A percentile compares a stretch with the other conserved stretches of the same genome.
Evolutionary conservation across 306 rosid genomes (phyloP).

Genomic region (Fragaria iinumae): DNA sequence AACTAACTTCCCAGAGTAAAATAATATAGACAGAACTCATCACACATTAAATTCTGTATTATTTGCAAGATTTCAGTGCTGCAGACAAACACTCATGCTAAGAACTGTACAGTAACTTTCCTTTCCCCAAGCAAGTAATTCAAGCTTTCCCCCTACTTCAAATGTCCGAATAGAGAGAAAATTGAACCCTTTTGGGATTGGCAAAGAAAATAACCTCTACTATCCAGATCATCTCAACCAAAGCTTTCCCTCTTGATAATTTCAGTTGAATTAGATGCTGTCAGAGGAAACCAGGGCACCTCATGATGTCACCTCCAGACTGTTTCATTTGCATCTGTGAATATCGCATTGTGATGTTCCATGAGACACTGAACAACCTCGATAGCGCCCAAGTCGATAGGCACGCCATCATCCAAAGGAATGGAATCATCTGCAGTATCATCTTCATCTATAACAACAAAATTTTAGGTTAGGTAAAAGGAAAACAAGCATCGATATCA

Average conservation of each 20-base stretch:
- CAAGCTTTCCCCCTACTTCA: background rate
- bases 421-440: conserved; percentile 64
- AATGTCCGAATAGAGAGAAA: background rate
- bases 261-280: conserved; percentile 8
- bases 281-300: conserved; percentile 2
- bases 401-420: conserved; percentile 87
- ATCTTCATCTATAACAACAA: conserved; percentile 55
- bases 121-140: background rate
- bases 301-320: conserved; percentile 65
- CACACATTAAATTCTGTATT: background rate
- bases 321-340: conserved; percentile 95
- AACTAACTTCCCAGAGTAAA: background rate
- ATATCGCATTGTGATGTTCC: conserved; percentile 88
- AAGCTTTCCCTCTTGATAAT: background rate
- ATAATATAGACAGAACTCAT: background rate
- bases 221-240: background rate
- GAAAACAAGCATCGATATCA: background rate
- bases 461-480: background rate
- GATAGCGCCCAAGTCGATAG: conserved; percentile 77
- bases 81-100: background rate
- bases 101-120: background rate
- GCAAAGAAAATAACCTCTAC: background rate
- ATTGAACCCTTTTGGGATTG: background rate
- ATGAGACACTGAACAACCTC: conserved; percentile 95
- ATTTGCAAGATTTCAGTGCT: conserved; percentile 12